Evolutionary conservation across 1,284 basidiomycete genomes (phyloP), one percentile per base, ranked within the genome.

Genomic region (Ustanciosporium gigantosporum): DNA sequence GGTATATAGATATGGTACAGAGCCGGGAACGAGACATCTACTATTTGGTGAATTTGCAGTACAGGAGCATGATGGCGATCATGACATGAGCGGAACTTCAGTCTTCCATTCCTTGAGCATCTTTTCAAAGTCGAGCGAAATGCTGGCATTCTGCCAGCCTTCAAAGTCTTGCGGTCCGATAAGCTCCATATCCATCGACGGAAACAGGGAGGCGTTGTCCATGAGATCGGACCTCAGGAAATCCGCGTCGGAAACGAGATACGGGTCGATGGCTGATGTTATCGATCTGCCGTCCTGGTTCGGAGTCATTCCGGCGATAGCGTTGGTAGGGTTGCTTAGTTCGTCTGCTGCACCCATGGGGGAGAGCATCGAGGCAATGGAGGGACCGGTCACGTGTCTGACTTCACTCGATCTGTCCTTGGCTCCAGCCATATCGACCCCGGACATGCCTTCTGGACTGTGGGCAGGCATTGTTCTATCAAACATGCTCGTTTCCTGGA

Each of bases 71-170:
- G n/a, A n/a, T n/a, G n/a, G n/a, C n/a, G n/a, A 29, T n/a, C 27
- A 29, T 9, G 27, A 9, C 15, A 15, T 22, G 14, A 61, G 25
- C 23, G 59, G 59, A 14, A 62, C 32, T 2, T 62, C 59, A 20
- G 46, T 41, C n/a, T 50, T 42, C 59, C 59, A 62, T 8, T 62
- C 52, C 34, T 41, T 47, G 31, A 62, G 52, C 52, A 62, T 56
- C 43, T 52, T 62, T 19, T 46, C 52, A 52, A 62, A 62, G 52
- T 56, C 59, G 23, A 62, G 40, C 38, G 44, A 47, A 32, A 46
- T 47, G 29, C 48, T 46, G 25, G 52, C 44, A 32, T 62, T 62
- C 25, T 47, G 47, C 9, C 32, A 48, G 1, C 59, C 52, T 25
- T 62, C 59, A 11, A 62, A 56, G 19, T 62, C 59, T 25, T 51